These are phyloP conservation scores for Gnomoniopsis smithogilvyi DNA, from an alignment of 2,329 filamentous ascomycete genomes.

Conservation along the genomic window DNA sequence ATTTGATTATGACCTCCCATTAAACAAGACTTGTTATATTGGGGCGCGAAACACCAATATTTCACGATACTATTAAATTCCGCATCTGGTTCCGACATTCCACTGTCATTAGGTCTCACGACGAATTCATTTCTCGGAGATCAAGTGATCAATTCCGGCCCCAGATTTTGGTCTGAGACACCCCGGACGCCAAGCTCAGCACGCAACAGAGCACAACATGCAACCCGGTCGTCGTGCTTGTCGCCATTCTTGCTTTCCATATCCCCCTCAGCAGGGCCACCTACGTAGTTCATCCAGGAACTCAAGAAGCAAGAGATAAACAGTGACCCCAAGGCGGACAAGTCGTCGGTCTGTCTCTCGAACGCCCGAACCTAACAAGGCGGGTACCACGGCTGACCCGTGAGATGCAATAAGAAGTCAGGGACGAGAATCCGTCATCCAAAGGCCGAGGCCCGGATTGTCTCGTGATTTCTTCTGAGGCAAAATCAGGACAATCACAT, in stretches of 20 bases:
- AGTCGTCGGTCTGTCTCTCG: background rate
- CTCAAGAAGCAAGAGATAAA: background rate
- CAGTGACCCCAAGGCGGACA: background rate
- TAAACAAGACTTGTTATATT: background rate
- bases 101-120: background rate
- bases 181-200: background rate
- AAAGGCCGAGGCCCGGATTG: background rate
- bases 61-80: background rate
- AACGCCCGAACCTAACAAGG: background rate
- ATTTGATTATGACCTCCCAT: no score
- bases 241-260: background rate
- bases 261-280: background rate
- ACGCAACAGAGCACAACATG: background rate
- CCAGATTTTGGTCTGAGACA: background rate
- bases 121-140: background rate
- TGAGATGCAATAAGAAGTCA: background rate
- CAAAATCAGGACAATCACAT: constrained; percentile 7
- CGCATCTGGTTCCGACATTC: background rate
- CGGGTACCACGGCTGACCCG: background rate
- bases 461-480: constrained; percentile 14
- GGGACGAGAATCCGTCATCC: constrained; percentile 14
- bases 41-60: background rate
- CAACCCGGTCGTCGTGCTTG: background rate
- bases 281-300: background rate
- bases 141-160: background rate